Evolutionary conservation across 2,329 filamentous ascomycete genomes (phyloP), one percentile per base, ranked within the genome.

Genomic region (Colletotrichum sp.): DNA sequence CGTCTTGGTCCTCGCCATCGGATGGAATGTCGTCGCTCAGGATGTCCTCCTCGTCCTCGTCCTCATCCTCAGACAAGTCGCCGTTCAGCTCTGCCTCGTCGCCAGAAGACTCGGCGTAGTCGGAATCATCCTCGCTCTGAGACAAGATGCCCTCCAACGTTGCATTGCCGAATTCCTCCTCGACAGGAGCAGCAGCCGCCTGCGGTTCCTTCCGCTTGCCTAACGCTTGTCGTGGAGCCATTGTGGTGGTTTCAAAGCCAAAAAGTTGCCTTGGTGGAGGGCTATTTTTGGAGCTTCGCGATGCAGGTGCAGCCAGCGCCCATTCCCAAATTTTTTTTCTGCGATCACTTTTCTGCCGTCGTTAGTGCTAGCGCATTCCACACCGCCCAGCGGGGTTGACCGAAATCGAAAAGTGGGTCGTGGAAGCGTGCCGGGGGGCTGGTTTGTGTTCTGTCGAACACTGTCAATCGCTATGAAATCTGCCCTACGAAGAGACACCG

Each of bases 141-240:
- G 89, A 91, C 74, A 92, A 82, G 66, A 92, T 88, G 34, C 90
- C 91, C 73, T 92, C 89, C 18, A 92, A 84, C 61, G 89, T 83
- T 36, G 87, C 87, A 71, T 90, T 87, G 69, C 84, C 86, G 76
- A 93, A 90, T 79, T 94, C 92, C 79, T 92, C 89, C 36, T 92
- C 92, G 26, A 90, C 84, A 77, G 90, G 87, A 16, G 87, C 85
- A 79, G 92, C 85, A 79, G 92, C 90, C 36, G 87, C 87, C 28
- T 88, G 89, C 24, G 91, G 87, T 76, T 90, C 90, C 84, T 94
- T 95, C 78, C 93, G 91, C 87, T 95, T 95, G 83, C 90, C 89
- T 36, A 85, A 87, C 61, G 83, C 80, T 74, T 86, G 84, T 78
- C 82, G 83, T 60, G 85, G 81, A 76, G 81, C 85, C 86, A 88